Evolutionary conservation across 2,329 filamentous ascomycete genomes (phyloP), one percentile per base, ranked within the genome.

Genomic region (Colletotrichum karsti): DNA sequence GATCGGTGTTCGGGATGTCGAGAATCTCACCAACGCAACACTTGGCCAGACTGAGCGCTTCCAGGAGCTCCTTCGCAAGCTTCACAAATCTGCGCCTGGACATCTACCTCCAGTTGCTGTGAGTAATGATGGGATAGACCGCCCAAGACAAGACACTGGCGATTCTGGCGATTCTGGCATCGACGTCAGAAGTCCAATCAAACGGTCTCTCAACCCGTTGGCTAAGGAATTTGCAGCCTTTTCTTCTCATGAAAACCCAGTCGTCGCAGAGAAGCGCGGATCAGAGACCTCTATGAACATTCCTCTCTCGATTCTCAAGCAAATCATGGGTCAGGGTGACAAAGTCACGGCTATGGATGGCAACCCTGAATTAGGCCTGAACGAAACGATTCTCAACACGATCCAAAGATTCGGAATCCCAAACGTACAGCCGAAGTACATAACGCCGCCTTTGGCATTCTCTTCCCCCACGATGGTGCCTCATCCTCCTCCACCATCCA

Each of bases 181-280:
- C 13, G 63, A 67, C 20, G 20, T 42, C 48, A 30, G 50, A 42
- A 55, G 55, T 33, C 39, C 62, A 9, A 18, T 44, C 33, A 69
- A 69, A 26, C 54, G 41, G 20, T 37, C 48, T 37, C 63, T 69
- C 9, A 69, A 69, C 42, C 66, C 66, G 18, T 30, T 67, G n/a
- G 66, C 66, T 41, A 67, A 61, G 56, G 66, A 69, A 18, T 69
- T 69, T 41, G 37, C 48, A 5, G 41, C 24, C 12, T 12, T 37
- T n/a, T 28, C 33, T 9, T 39, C 62, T 13, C 54, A 69, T 15
- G 39, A 59, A 37, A 35, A 35, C 4, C 42, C 48, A 7, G 28
- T 44, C 18, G 44, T 30, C n/a, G 15, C 26, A 24, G 56, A 67
- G 44, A 56, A 33, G 24, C 44, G 48, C 30, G 53, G 54, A 41